Evolutionary conservation across 139 green algal genomes (phyloP), one percentile per base, ranked within the genome.

Genomic region (Zygnema circumcarinatum): DNA sequence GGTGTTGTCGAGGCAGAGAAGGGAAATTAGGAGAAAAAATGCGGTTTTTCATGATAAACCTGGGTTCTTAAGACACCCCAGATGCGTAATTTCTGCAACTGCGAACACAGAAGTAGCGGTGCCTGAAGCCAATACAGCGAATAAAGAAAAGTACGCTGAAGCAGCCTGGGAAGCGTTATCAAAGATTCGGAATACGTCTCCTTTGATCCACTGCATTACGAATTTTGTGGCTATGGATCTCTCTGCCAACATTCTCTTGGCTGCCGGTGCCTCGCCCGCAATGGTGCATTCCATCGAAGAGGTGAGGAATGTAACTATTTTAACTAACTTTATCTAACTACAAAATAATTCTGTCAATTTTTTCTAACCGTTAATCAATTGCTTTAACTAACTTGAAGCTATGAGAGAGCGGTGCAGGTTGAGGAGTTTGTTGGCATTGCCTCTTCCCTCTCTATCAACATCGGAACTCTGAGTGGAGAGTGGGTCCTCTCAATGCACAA

Each of bases 151-250:
- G 7, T 62, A 62, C 16, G 74, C 32, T 35, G 33, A 3, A 69
- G 78, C 38, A 33, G 78, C 78, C 11, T 83, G 56, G 81, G 0
- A 41, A n/a, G 81, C 81, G 20, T 40, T 87, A 29, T 41, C 33
- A 11, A 31, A 41, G n/a, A 33, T 88, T 32, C 36, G 83, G n/a
- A 53, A 1, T 25, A 75, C 21, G 2, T 36, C 33, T 1, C 83
- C 83, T 11, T 76, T 88, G 3, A 25, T 86, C 11, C 83, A 88
- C 32, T 88, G 83, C 74, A 88, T 88, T 52, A 69, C 83, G 0
- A 88, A 88, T 54, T 85, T 41, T 54, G 83, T 88, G 16, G 53
- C 38, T n/a, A 88, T 88, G 83, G 83, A 88, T 35, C 25, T 56
- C 2, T 74, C 40, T 16, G 83, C 83, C 0, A 88, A 88, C 0